These are phyloP conservation scores for Phlebiopsis flavidoalba DNA, from an alignment of 768 basidiomycete genomes.

Conservation along the genomic window DNA sequence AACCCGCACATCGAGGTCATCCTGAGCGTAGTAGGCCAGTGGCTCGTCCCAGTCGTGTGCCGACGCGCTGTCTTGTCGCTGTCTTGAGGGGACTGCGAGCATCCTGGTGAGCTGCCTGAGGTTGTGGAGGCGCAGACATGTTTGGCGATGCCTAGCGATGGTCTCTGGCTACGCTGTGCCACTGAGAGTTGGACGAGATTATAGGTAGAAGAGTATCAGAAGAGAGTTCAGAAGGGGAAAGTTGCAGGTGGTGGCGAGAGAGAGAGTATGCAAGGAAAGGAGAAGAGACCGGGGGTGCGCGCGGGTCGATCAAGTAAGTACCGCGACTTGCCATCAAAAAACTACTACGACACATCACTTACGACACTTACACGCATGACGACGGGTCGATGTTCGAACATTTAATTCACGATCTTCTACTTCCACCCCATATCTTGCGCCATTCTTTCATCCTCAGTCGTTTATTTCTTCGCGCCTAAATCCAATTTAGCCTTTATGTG, in stretches of 20 bases:
- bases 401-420: too few relatives aligned
- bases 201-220: neutral
- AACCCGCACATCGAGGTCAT: neutral
- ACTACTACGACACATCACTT: neutral
- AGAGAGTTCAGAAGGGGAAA: neutral
- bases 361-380: neutral
- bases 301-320: constrained; percentile 3
- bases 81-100: neutral
- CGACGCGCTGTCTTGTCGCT: constrained; percentile 2
- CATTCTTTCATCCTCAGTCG: too few relatives aligned
- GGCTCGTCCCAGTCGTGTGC: constrained; percentile 1
- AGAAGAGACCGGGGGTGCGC: neutral
- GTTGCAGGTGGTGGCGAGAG: neutral
- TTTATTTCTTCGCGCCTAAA: too few relatives aligned
- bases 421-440: too few relatives aligned
- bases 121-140: neutral
- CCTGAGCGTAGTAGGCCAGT: constrained; percentile 11
- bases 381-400: too few relatives aligned
- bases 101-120: neutral
- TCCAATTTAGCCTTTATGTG: too few relatives aligned
- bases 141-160: neutral
- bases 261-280: neutral
- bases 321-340: neutral
- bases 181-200: neutral
- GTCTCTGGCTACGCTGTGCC: neutral